Conservation (phyloP, 192 early-diverging fungal genomes). For the Kickxella alabastrina region DNA sequence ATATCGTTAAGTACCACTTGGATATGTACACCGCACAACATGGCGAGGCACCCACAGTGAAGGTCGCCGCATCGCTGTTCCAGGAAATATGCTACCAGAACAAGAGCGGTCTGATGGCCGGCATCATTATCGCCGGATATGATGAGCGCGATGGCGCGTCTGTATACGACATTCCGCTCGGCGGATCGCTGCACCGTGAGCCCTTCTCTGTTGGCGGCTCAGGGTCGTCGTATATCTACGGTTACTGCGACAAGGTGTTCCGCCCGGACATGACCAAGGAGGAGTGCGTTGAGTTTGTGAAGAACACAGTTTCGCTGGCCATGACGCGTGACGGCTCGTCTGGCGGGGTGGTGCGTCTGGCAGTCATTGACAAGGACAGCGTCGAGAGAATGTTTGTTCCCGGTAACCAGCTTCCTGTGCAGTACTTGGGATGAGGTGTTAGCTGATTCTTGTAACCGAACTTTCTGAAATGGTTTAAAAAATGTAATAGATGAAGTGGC, state of each 20-base stretch:
- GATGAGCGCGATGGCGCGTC: conserved; percentile 84
- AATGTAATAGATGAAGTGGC: too few species aligned
- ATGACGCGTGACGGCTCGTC: conserved; percentile 96
- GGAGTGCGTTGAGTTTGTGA: conserved; percentile 88
- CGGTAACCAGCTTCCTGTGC: conserved; percentile 67
- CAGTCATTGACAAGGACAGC: conserved; percentile 84
- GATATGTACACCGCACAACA: conserved; percentile 90
- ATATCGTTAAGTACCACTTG: conserved; percentile 95
- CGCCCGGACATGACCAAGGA: conserved; percentile 78
- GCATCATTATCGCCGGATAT: conserved; percentile 98
- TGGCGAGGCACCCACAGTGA: conserved; percentile 76
- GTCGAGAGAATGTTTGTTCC: conserved; percentile 87
- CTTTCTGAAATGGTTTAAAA: too few species aligned
- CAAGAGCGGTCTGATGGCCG: conserved; percentile 81
- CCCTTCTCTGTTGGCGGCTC: conserved; percentile 94
- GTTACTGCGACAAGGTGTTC: conserved; percentile 91
- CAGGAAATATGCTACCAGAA: conserved; percentile 93
- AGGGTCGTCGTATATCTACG: conserved; percentile 96
- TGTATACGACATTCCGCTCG: conserved; percentile 88
- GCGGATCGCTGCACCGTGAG: conserved; percentile 86
- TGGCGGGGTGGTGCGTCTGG: conserved; percentile 92
- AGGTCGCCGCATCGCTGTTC: conserved; percentile 85
- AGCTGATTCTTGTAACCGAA: too few species aligned
- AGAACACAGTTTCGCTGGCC: conserved; percentile 89
- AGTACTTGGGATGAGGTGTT: conserved; percentile 26